Conservation (phyloP, 2,329 filamentous ascomycete genomes). For the Periconia sp. region DNA sequence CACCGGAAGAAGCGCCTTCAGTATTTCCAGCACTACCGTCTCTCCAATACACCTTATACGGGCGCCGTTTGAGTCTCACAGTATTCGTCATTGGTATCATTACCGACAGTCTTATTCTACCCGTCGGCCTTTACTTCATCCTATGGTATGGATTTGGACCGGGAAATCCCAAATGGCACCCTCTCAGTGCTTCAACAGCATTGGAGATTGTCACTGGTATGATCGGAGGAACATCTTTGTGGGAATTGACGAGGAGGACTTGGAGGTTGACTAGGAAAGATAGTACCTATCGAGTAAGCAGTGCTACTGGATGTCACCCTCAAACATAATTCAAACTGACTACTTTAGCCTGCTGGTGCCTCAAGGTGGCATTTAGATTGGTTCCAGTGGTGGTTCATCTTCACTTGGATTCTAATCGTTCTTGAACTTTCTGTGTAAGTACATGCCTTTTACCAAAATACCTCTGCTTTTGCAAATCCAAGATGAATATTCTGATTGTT, state of each 20-base stretch:
- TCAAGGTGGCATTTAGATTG: background rate
- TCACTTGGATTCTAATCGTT: background rate
- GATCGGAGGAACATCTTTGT: background rate
- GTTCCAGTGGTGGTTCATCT: background rate
- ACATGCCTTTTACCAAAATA: background rate
- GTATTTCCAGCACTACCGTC: background rate
- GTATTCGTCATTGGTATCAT: background rate
- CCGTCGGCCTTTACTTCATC: background rate
- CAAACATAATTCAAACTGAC: background rate
- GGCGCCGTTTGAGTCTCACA: background rate
- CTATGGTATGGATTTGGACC: background rate
- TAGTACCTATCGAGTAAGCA: background rate
- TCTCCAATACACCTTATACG: background rate
- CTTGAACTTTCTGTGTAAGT: background rate
- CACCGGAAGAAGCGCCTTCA: background rate
- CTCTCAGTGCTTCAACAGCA: background rate
- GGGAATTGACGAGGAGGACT: background rate
- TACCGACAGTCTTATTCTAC: background rate
- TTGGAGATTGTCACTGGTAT: background rate
- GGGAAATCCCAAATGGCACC: background rate
- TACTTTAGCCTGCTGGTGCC: background rate
- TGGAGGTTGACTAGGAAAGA: background rate
- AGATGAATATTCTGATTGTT: background rate
- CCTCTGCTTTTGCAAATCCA: background rate
- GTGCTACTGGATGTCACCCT: background rate